Base-by-base conservation (phyloP, 2,329 filamentous ascomycete species). In the Aspergillus tamarii region DNA sequence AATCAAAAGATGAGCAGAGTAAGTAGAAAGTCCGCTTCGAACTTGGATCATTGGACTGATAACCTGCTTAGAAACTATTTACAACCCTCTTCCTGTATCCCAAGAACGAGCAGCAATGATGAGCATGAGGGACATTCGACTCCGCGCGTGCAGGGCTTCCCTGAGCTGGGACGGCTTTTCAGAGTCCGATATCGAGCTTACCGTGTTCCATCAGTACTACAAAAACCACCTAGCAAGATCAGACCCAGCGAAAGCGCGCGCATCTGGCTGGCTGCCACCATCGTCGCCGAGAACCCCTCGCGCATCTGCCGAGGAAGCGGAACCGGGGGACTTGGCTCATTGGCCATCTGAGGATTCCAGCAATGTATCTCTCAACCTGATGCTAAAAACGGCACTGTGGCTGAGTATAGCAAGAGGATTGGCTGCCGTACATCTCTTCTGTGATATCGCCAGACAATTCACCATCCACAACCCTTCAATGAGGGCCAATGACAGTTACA, bases 391-490 rank as follows among this genome's bases (percentile, higher is more conserved):
- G 14, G 71, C 71, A 1, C 56, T 70, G 48, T 75, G 73, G 71
- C 66, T 75, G 14, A 64, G 67, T 14, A 53, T 72, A 10, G 70
- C 72, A 9, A 63, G 73, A 56, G 70, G 73, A n/a, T 63, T 67
- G 4, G 54, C 71, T 16, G 67, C 73, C 2, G 72, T 73, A 10
- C 71, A 74, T 59, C 65, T 75, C 6, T 75, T 73, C 59, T 74
- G 68, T 54, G 70, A 75, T 39, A 58, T 71, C n/a, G 65, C 63
- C 23, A 66, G 69, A 19, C 60, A 67, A 5, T 75, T 75, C 48
- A 67, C 66, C 11, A 39, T 65, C 8, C 59, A 63, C 30, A 57
- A 61, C n/a, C 66, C 66, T 2, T 50, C 60, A 7, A 28, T 34
- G 14, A 26, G 23, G 4, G 53, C 62, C 16, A 61, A 45, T 7